Base-by-base conservation (phyloP, 2,329 filamentous ascomycete species). In the Colletotrichum tropicicola region DNA sequence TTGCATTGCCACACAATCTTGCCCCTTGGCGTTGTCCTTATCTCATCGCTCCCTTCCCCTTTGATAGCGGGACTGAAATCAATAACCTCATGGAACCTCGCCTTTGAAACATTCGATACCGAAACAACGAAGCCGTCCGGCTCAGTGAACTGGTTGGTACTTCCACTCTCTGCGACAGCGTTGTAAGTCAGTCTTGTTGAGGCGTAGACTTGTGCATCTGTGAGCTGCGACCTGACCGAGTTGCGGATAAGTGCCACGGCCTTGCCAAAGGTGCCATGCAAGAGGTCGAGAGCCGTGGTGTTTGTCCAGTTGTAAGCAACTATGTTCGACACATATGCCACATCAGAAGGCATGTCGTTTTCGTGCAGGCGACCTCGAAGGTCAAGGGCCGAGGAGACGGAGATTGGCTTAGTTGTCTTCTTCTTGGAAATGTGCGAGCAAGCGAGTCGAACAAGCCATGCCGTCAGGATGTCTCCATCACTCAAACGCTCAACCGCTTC, bases 271-370 rank as follows among this genome's bases (percentile, higher is more conserved):
- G 39, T 44, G n/a, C 47, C 56, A 1, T 48, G 41, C 7, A 65
- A 28, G 12, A 57, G 51, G 0, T 32, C 58, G 1, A 23, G 6
- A 3, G 58, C 51, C 6, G 32, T 61, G 15, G 56, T 44, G 6
- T 39, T 60, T 2, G 61, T 65, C 61, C 61, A 65, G 58, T 63
- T 65, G 28, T 65, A 62, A 3, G 57, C 62, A 6, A 65, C 51
- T 7, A 65, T 23, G n/a, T 63, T 62, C 2, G 57, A 47, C 10
- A 65, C 44, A 47, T 65, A 57, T 8, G 52, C 62, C 2, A 49
- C 35, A 21, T 57, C 37, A 5, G 35, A 1, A 2, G 58, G 44
- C 44, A 65, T 51, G 13, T 65, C 61, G 12, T 45, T 59, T 2
- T 41, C 28, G 37, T 51, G 49, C 8, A 65, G 52, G 8, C 59